phyloP scores from a whole-genome alignment of 495 filamentous ascomycete species.

The Neurospora sp. region DNA sequence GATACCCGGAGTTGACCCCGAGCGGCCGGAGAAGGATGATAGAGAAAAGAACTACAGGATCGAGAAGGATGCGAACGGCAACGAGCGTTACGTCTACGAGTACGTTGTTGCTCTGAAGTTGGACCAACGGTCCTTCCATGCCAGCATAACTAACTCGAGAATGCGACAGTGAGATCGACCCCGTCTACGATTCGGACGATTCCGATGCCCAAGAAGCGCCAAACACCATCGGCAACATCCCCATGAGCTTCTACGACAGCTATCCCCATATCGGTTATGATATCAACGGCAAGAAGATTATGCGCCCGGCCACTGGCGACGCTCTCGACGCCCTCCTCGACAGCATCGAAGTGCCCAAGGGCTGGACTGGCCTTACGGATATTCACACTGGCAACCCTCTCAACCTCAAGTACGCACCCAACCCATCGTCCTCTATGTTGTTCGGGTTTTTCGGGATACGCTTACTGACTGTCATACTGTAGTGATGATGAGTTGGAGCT shows the following conservation, averaged over 20 bases:
- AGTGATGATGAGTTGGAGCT: constrained; percentile 84
- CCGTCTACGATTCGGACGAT: constrained; percentile 92
- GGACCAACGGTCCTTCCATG: not conserved
- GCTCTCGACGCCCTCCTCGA: constrained; percentile 90
- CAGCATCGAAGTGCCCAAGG: constrained; percentile 95
- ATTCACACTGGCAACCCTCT: constrained; percentile 85
- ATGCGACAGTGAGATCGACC: constrained; percentile 71
- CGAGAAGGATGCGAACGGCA: constrained; percentile 44
- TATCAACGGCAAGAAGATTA: constrained; percentile 95
- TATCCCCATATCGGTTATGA: constrained; percentile 96
- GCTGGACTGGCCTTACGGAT: constrained; percentile 94
- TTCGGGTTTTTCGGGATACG: not conserved
- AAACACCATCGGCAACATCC: constrained; percentile 95
- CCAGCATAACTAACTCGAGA: constrained; percentile 4
- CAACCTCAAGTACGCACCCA: constrained; percentile 41
- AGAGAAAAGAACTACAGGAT: constrained; percentile 48
- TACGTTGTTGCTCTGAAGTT: constrained; percentile 4
- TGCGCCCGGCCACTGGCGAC: constrained; percentile 88
- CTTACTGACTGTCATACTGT: not conserved
- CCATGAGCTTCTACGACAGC: constrained; percentile 80
- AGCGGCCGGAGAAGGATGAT: constrained; percentile 16
- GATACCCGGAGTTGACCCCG: constrained; percentile 25
- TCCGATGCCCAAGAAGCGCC: constrained; percentile 65
- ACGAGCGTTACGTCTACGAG: constrained; percentile 49
- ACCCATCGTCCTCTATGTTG: not conserved